Base-by-base conservation (phyloP, 1,139 yeast genomes). In the Pichia terricola region DNA sequence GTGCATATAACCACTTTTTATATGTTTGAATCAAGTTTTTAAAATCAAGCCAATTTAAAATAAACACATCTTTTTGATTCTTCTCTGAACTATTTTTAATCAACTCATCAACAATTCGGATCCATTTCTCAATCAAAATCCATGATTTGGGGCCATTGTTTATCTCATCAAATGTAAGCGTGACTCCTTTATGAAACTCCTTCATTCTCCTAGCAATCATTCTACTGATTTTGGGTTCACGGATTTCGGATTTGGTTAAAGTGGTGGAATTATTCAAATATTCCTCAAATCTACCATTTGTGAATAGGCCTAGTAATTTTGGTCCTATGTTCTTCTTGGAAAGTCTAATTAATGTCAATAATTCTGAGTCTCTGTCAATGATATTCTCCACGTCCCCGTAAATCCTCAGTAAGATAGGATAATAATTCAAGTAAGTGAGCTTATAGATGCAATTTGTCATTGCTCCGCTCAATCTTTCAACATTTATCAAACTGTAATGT, bases 121-220 rank as follows among this genome's bases (percentile, higher is more conserved):
- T 50, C 98, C 98, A 91, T 56, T 81, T 82, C 43, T 69, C 70
- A 49, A 88, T 78, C 47, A 79, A 71, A 39, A 61, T 64, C 94
- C 95, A 88, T 11, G 77, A 73, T 45, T 72, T 69, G 1, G 97
- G 87, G 1, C 83, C 85, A 9, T 61, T 60, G 16, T 59, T 58
- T 32, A 68, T 64, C 53, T 81, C 89, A 4, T 62, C 64, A 6
- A 61, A 58, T 33, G 75, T 73, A 45, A 91, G 66, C n/a, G 75
- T 77, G 31, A 91, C 79, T 56, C 89, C 88, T 49, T 73, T 73
- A 59, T 91, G 98, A 49, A 91, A 71, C 55, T 91, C 97, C 56
- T 91, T 82, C 97, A 91, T 91, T 67, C 98, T 80, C 67, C 95
- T 79, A 8, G 96, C 96, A 52, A 91, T 81, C 69, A 86, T 85